These are phyloP conservation scores for Entoloma clypeatum DNA, from an alignment of 1,284 basidiomycete species.

Conservation along the genomic window DNA sequence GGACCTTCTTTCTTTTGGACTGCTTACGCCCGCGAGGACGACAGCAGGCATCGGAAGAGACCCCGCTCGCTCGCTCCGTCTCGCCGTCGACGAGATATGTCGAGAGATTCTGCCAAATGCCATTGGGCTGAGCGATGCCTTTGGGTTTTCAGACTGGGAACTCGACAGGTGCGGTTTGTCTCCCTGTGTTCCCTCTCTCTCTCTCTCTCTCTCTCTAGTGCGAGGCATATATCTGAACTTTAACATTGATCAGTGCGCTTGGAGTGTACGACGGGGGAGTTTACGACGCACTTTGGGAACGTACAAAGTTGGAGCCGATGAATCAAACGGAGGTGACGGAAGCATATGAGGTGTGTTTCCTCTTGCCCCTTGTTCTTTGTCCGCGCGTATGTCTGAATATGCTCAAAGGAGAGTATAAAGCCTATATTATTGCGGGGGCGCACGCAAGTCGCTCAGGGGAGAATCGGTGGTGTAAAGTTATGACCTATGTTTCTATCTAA, in stretches of 20 bases:
- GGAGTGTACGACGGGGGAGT: constrained; percentile 66
- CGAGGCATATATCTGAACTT: not conserved
- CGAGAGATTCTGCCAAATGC: constrained; percentile 58
- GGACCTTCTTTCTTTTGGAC: constrained; percentile 55
- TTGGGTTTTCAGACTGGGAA: constrained; percentile 77
- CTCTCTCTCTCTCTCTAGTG: not conserved
- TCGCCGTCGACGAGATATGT: constrained; percentile 50
- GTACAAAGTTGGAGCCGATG: constrained; percentile 62
- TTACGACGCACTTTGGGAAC: constrained; percentile 66
- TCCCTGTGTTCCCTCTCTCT: too few species aligned
- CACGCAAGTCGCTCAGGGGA: constrained; percentile 22
- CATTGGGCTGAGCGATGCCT: constrained; percentile 71
- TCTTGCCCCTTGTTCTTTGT: not conserved
- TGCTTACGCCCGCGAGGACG: constrained; percentile 33
- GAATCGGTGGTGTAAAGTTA: too few species aligned
- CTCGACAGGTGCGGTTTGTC: constrained; percentile 58
- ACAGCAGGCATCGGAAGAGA: constrained; percentile 29
- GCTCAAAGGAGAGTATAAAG: constrained; percentile 40
- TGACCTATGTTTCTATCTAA: too few species aligned
- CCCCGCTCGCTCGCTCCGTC: constrained; percentile 49
- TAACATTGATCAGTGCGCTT: constrained; percentile 41
- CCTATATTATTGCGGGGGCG: constrained; percentile 47
- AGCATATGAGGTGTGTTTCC: constrained; percentile 48
- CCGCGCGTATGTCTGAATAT: not conserved
- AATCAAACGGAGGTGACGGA: constrained; percentile 50